phyloP scores from a whole-genome alignment of 1,284 basidiomycete genomes.

The Puccinia polysora region DNA sequence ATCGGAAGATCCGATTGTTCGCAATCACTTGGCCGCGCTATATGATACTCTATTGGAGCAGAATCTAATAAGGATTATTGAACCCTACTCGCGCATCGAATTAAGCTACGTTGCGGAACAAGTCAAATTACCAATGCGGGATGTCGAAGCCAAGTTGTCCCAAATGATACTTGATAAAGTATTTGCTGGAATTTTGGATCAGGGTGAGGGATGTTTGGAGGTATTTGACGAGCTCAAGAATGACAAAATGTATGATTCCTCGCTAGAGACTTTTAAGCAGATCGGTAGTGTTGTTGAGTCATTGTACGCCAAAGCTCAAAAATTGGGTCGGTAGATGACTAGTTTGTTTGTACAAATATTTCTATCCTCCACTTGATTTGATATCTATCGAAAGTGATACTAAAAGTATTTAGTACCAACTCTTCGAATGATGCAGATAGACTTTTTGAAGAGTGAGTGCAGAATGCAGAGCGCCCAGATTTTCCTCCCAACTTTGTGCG shows the following conservation, averaged over 20 bases:
- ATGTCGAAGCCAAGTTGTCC: conserved; percentile 92
- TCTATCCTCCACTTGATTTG: too few relatives aligned
- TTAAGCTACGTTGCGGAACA: conserved; percentile 79
- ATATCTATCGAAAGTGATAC: too few relatives aligned
- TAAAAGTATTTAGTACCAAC: too few relatives aligned
- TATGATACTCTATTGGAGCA: conserved; percentile 95
- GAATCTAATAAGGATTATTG: conserved; percentile 86
- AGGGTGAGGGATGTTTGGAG: conserved; percentile 78
- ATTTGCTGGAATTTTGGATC: conserved; percentile 87
- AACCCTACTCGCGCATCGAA: conserved; percentile 89
- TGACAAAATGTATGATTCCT: conserved; percentile 50
- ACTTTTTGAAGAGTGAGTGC: too few relatives aligned
- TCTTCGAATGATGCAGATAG: too few relatives aligned
- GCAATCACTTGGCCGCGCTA: conserved; percentile 84
- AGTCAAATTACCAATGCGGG: conserved; percentile 81
- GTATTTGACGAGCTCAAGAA: conserved; percentile 50
- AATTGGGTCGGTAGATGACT: conserved; percentile 10
- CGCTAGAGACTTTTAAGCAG: conserved; percentile 51
- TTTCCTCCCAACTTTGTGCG: too few relatives aligned
- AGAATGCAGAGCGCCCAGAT: too few relatives aligned
- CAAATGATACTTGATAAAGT: conserved; percentile 98
- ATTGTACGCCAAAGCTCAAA: conserved; percentile 50
- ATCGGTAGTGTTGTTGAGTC: conserved; percentile 52
- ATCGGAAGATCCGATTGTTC: conserved; percentile 86
- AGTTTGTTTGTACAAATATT: too few relatives aligned